A percentile compares a stretch with the other conserved stretches of the same genome.
Conservation (phyloP, 2,329 filamentous ascomycete genomes). For the Waltergamsia citrina region DNA sequence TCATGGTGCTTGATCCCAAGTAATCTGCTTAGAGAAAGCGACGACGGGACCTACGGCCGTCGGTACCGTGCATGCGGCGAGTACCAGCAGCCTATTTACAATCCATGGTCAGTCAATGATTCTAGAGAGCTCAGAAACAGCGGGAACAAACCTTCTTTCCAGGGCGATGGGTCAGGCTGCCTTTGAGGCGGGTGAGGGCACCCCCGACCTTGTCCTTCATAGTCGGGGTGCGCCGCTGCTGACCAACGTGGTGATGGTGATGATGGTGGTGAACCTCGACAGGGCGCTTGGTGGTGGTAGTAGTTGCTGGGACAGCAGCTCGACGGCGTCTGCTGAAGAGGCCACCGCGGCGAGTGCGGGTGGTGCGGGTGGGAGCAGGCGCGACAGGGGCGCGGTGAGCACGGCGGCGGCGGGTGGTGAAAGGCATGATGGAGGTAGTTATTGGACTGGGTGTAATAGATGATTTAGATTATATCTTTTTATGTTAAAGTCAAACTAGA, state of each 20-base stretch:
- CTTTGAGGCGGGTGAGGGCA: slow-evolving; percentile 64
- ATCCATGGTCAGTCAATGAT: neutral
- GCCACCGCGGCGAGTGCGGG: neutral
- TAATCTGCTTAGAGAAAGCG: slow-evolving; percentile 2
- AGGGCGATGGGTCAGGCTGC: slow-evolving; percentile 56
- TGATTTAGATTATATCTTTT: neutral
- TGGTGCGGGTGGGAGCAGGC: neutral
- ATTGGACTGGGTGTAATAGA: neutral
- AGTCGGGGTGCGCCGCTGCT: slow-evolving; percentile 57
- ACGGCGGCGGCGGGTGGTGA: neutral
- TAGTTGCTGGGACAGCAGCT: neutral
- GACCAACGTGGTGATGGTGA: slow-evolving; percentile 16
- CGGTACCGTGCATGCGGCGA: slow-evolving; percentile 64
- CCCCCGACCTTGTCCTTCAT: slow-evolving; percentile 73
- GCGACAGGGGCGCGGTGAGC: neutral
- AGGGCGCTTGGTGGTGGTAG: neutral
- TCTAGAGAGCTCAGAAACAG: neutral
- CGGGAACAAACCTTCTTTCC: slow-evolving; percentile 54
- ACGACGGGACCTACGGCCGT: slow-evolving; percentile 48
- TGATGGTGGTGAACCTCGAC: slow-evolving; percentile 1
- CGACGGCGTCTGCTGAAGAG: slow-evolving; percentile 1
- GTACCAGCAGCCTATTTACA: slow-evolving; percentile 56
- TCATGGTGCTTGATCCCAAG: too few species aligned
- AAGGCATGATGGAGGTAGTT: slow-evolving; percentile 1
- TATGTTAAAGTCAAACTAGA: neutral